These are phyloP conservation scores for Umbilicaria muhlenbergii DNA, from an alignment of 495 filamentous ascomycete genomes.

Conservation along the genomic window DNA sequence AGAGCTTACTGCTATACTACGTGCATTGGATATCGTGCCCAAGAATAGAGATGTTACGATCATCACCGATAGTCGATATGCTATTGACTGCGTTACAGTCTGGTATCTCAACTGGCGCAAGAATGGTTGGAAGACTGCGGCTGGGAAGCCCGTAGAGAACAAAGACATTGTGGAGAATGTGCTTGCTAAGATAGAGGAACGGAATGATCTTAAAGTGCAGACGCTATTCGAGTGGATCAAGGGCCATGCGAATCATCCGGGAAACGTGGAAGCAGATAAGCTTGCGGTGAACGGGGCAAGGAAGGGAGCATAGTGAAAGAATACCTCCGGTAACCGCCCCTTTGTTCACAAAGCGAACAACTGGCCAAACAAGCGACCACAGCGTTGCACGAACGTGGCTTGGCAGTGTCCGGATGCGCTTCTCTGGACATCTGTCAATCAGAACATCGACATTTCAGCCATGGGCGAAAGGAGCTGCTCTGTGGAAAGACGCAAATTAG, in stretches of 20 bases:
- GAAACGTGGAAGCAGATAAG: slow-evolving; percentile 67
- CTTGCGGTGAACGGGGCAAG: slow-evolving; percentile 53
- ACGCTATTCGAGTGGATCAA: slow-evolving; percentile 80
- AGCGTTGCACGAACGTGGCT: no score
- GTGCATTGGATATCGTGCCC: slow-evolving; percentile 65
- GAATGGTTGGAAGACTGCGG: slow-evolving; percentile 63
- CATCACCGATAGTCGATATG: slow-evolving; percentile 70
- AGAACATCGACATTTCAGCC: no score
- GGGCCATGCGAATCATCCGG: slow-evolving; percentile 51
- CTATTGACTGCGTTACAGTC: slow-evolving; percentile 75
- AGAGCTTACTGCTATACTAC: slow-evolving; percentile 74
- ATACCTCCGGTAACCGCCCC: no score
- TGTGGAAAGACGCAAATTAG: no score
- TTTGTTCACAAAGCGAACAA: no score
- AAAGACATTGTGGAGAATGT: slow-evolving; percentile 67
- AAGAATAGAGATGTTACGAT: slow-evolving; percentile 49
- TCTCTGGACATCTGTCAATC: no score
- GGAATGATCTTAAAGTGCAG: slow-evolving; percentile 39
- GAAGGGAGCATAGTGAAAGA: slow-evolving; percentile 13
- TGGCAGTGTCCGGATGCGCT: no score
- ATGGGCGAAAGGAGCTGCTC: no score
- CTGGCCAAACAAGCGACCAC: no score
- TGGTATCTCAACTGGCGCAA: slow-evolving; percentile 70
- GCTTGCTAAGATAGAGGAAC: slow-evolving; percentile 51
- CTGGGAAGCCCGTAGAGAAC: slow-evolving; percentile 64